Conservation (phyloP, 208 protist species). For the Acanthamoeba castellanii region DNA sequence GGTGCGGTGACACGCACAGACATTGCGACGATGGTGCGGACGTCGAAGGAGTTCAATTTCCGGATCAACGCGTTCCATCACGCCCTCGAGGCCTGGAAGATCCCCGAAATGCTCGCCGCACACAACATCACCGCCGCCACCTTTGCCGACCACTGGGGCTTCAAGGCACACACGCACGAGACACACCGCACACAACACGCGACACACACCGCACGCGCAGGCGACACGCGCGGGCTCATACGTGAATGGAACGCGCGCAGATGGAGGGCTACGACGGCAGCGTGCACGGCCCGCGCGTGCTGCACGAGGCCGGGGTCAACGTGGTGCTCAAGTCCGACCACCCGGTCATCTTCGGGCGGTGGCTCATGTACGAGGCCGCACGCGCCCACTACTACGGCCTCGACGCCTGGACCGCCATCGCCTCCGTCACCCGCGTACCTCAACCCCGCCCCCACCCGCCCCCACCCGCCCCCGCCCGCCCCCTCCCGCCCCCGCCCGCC, state of each 20-base stretch:
- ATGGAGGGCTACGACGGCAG: slow-evolving; percentile 76
- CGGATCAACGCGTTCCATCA: slow-evolving; percentile 81
- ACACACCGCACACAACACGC: too few species aligned
- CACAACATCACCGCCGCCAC: slow-evolving; percentile 76
- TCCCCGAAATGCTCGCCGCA: slow-evolving; percentile 73
- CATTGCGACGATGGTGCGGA: slow-evolving; percentile 81
- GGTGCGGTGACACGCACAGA: too few species aligned
- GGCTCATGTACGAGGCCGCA: slow-evolving; percentile 76
- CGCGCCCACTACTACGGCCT: slow-evolving; percentile 79
- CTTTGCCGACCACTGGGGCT: slow-evolving; percentile 82
- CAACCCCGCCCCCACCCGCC: too few species aligned
- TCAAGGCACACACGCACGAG: slow-evolving; percentile 62
- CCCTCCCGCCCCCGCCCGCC: neutral
- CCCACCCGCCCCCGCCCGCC: neutral
- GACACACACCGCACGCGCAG: too few species aligned
- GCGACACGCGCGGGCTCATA: neutral
- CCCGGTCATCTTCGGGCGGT: slow-evolving; percentile 72
- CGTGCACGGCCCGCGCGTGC: slow-evolving; percentile 73
- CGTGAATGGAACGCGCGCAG: neutral
- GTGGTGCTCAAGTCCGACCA: slow-evolving; percentile 78
- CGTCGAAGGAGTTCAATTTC: slow-evolving; percentile 78
- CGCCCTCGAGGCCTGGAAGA: slow-evolving; percentile 81
- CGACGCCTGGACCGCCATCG: slow-evolving; percentile 12
- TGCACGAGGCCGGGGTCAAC: slow-evolving; percentile 67
- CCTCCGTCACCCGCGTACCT: slow-evolving; percentile 43